Percentiles rank a stretch among this genome's conserved stretches.
Conservation (phyloP, 257 asterid genomes). For the Capsicum rhomboideum region DNA sequence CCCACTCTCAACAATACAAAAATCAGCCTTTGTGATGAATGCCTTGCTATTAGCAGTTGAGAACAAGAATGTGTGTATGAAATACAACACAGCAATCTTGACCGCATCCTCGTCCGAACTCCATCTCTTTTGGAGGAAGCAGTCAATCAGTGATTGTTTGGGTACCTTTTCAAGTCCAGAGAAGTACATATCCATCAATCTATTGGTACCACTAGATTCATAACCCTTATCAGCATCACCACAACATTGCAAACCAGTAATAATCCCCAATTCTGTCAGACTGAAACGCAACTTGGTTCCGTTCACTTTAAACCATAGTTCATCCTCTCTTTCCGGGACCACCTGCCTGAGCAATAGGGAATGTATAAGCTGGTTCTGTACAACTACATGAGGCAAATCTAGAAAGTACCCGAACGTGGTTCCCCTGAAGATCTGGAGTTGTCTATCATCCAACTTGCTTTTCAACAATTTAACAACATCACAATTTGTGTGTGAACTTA, state of each 20-base stretch:
- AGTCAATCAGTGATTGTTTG: background rate
- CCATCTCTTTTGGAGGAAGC: constrained; percentile 4
- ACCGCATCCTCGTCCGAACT: background rate
- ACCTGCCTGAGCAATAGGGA: constrained; percentile 1
- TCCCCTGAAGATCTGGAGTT: background rate
- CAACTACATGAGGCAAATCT: background rate
- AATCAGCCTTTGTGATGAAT: constrained; percentile 2
- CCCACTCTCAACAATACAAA: constrained; percentile 2
- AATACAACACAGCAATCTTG: background rate
- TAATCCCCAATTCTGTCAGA: background rate
- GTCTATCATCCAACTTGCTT: background rate
- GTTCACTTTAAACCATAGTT: background rate
- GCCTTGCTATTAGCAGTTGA: background rate
- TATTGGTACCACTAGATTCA: background rate
- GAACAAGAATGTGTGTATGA: constrained; percentile 1
- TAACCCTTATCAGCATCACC: constrained; percentile 4
- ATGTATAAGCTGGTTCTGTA: constrained; percentile 3
- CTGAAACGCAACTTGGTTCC: background rate
- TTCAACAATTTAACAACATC: background rate
- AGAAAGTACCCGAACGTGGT: background rate
- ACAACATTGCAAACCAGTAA: background rate
- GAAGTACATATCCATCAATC: constrained; percentile 1
- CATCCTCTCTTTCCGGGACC: background rate
- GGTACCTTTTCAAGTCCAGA: background rate
- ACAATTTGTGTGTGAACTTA: constrained; percentile 2